phyloP scores from a whole-genome alignment of 345 rosid genomes.

The Toxicodendron radicans region DNA sequence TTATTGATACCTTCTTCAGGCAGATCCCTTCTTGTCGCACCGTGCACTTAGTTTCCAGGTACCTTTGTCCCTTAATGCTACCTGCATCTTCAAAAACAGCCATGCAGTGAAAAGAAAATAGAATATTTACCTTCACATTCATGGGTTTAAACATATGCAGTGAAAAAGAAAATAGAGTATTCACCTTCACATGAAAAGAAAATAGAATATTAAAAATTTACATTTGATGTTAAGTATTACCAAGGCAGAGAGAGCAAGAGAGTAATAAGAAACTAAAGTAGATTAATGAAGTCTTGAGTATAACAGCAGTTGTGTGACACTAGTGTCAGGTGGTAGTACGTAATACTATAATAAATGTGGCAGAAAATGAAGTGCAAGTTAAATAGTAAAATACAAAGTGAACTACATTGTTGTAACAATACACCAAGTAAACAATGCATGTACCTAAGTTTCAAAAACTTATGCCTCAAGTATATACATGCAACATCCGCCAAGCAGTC shows the following conservation, averaged over 20 bases:
- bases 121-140: not conserved
- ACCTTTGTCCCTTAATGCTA: not conserved
- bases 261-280: not conserved
- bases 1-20: not conserved
- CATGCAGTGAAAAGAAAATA: conserved; percentile 2
- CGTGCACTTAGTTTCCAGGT: not conserved
- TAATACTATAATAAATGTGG: not conserved
- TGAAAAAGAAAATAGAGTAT: no score
- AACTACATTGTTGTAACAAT: not conserved
- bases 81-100: not conserved
- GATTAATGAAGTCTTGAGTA: not conserved
- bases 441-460: not conserved
- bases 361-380: not conserved
- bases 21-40: not conserved
- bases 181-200: not conserved
- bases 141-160: not conserved
- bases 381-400: not conserved
- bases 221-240: not conserved
- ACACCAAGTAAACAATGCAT: not conserved
- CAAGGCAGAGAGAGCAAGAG: not conserved
- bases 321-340: not conserved
- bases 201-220: no score
- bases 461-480: not conserved
- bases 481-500: not conserved
- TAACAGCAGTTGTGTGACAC: not conserved